Evolutionary conservation across 148 eudicot species (phyloP), one percentile per base, ranked within the genome.

Genomic region (Tetragonia tetragonoides): DNA sequence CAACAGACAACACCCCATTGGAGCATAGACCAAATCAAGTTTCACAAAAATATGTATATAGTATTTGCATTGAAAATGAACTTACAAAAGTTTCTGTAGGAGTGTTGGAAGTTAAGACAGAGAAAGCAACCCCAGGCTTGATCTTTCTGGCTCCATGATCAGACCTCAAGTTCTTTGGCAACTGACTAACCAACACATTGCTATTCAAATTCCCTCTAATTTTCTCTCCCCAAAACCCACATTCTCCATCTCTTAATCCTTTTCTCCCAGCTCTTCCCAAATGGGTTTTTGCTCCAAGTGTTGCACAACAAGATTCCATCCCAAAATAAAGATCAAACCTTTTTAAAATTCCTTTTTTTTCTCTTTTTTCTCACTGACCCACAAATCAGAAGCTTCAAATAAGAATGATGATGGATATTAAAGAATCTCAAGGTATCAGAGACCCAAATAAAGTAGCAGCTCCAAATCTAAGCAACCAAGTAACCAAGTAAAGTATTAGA

Each of bases 281-380:
- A 74, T 88, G 86, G 85, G 84, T 44, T 66, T 65, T 85, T 78
- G 88, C 70, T 81, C 85, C 86, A 84, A 89, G 18, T 47, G 88
- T 83, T 47, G 90, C 91, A 85, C 79, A 81, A 77, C 86, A 89
- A 77, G 89, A 83, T 83, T 89, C 97, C 98, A 93, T 93, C 76
- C 16, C 70, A 51, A 63, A 34, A 59, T 18, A 42, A 44, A 73
- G 66, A 12, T 28, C 54, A 28, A 70, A 54, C 2, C 11, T 11
- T 68, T 42, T 72, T 39, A 7, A 28, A 28, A 28, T 28, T 17
- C 4, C 41, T 56, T 20, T 61, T 57, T 63, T 47, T 10, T 18
- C 2, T 0, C 6, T 3, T 7, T 12, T 78, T 15, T 41, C 11
- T 6, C 12, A 62, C 20, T 63, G 65, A 75, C 70, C 77, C 71